These are phyloP conservation scores for Allomyces arbusculus DNA, from an alignment of 192 early-diverging fungal genomes.

Conservation along the genomic window DNA sequence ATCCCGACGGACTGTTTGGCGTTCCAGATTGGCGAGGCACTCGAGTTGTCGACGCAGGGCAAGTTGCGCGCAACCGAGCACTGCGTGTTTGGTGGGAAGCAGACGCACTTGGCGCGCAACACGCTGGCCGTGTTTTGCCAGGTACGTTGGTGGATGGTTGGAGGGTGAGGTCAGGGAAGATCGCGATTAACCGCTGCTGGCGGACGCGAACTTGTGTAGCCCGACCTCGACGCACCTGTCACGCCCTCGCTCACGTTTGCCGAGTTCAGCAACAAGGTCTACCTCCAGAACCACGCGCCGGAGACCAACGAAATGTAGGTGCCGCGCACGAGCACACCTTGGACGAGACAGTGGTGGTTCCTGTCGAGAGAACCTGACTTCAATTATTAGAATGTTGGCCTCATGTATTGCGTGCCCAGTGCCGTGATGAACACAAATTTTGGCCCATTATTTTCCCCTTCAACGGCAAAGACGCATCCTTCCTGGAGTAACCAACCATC, in stretches of 20 bases:
- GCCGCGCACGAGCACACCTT: too few relatives aligned
- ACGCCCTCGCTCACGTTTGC: conserved; percentile 18
- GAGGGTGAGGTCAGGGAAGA: too few relatives aligned
- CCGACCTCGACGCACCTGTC: conserved; percentile 22
- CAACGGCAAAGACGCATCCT: too few relatives aligned
- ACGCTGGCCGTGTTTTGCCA: conserved; percentile 57
- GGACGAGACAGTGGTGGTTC: too few relatives aligned
- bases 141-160: too few relatives aligned
- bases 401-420: too few relatives aligned
- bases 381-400: too few relatives aligned
- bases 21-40: conserved; percentile 48
- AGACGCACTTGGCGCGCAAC: conserved; percentile 25
- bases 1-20: conserved; percentile 40
- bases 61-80: conserved; percentile 44
- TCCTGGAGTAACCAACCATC: too few relatives aligned
- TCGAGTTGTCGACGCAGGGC: conserved; percentile 23
- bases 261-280: conserved; percentile 21
- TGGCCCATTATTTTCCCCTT: too few relatives aligned
- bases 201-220: conserved; percentile 4
- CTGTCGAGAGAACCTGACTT: too few relatives aligned
- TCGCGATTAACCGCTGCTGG: too few relatives aligned
- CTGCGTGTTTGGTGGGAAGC: conserved; percentile 21
- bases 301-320: not conserved
- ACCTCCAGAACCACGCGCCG: conserved; percentile 6
- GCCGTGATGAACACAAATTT: too few relatives aligned